Base-by-base conservation (phyloP, 2,329 filamentous ascomycete species). In the Fusarium camptoceras region DNA sequence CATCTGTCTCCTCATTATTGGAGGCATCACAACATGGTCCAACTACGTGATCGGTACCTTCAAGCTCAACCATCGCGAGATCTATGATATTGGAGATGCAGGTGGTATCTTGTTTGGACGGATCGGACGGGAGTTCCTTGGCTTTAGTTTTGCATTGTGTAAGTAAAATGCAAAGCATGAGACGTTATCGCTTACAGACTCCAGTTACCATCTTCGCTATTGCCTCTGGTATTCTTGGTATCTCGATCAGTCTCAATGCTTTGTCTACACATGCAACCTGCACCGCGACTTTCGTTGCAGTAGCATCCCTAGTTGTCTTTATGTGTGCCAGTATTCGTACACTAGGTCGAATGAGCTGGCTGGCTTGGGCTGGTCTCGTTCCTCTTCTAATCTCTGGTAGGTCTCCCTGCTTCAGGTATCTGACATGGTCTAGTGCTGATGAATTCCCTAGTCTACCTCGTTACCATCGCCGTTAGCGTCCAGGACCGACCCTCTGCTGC, bases 61-160 rank as follows among this genome's bases (percentile, higher is more conserved):
- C 78, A 87, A 87, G 71, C 70, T 83, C n/a, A 76, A 76, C 24
- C 85, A 87, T 70, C 81, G 80, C 2, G 79, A 83, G 43, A 83
- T 87, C 3, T 87, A 87, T 66, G 81, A 83, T 25, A 85, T 87
- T 59, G 85, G 86, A 54, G 85, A 87, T 66, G 85, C 82, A 2
- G 85, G 84, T 25, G 70, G 67, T 6, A 76, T 86, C 37, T 77
- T 87, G n/a, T 84, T 85, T 66, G 85, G 85, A 16, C 79, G 76
- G 4, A 55, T 80, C 7, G 84, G 85, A 1, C 79, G 82, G 8
- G 82, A 83, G 55, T 53, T 83, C 27, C 78, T 86, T 34, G 80
- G 77, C 5, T 65, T 71, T 44, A 71, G 75, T 16, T 78, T 80
- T 59, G 73, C 76, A 69, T 59, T 84, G 57, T 78, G 80, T 82